These are phyloP conservation scores for Xylaria intraflava DNA, from an alignment of 495 filamentous ascomycete genomes.

Conservation along the genomic window DNA sequence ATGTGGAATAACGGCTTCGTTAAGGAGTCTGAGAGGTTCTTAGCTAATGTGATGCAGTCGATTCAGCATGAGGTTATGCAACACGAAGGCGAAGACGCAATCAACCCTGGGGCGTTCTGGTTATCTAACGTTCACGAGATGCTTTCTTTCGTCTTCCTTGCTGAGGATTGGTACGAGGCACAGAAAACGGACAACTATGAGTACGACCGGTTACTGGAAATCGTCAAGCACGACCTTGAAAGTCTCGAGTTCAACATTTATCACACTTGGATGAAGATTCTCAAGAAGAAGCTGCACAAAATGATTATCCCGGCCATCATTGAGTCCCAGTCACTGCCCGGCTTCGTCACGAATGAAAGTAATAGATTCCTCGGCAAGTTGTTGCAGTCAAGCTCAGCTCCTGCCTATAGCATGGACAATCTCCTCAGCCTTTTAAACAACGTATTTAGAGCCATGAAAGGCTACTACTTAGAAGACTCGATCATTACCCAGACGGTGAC, in stretches of 20 bases:
- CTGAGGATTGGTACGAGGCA: conserved; percentile 98
- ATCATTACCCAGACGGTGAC: conserved; percentile 94
- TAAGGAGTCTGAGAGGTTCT: conserved; percentile 97
- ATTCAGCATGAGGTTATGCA: conserved; percentile 99
- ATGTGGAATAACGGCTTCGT: conserved; percentile 99
- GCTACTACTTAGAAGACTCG: conserved; percentile 90
- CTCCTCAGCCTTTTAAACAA: conserved; percentile 92
- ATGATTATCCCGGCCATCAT: conserved; percentile 99
- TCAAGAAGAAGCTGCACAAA: conserved; percentile 97
- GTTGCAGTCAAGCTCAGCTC: conserved; percentile 75
- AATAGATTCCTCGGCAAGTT: conserved; percentile 97
- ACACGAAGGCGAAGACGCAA: conserved; percentile 92
- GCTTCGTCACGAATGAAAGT: conserved; percentile 97
- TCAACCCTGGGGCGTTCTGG: conserved; percentile 98
- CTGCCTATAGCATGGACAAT: conserved; percentile 99
- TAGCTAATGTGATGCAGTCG: conserved; percentile 99
- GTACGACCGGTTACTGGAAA: conserved; percentile 95
- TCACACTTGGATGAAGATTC: conserved; percentile 99
- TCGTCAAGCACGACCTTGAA: conserved; percentile 98
- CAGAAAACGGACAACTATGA: conserved; percentile 99
- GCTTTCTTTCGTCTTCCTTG: conserved; percentile 98
- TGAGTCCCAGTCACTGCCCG: conserved; percentile 94
- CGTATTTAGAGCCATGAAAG: conserved; percentile 97
- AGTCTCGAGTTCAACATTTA: conserved; percentile 99
- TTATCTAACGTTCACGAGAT: conserved; percentile 99